Conservation (phyloP, 73 alveolate genomes). For the Paramecium caudatum region DNA sequence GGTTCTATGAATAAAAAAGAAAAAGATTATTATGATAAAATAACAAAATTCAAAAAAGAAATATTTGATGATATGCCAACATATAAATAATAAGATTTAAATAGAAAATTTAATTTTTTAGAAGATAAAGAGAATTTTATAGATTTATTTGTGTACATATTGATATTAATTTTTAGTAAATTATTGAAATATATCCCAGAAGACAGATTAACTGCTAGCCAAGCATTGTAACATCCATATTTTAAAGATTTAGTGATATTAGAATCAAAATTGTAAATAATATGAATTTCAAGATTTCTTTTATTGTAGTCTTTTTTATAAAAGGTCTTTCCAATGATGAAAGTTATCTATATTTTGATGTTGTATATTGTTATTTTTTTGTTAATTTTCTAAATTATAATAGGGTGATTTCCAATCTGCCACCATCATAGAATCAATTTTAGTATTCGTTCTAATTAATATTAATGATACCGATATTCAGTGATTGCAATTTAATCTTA, state of each 20-base stretch:
- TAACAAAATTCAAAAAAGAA: not conserved
- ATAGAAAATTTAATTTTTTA: slow-evolving; percentile 33
- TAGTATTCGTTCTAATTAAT: slow-evolving; percentile 6
- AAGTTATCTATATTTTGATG: not conserved
- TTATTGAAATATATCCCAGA: slow-evolving; percentile 68
- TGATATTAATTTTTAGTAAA: slow-evolving; percentile 38
- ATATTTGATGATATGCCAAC: slow-evolving; percentile 53
- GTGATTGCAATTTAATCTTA: slow-evolving; percentile 18
- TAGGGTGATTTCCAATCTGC: slow-evolving; percentile 55
- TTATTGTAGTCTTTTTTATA: not conserved
- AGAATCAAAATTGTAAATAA: not conserved
- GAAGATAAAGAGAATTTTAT: slow-evolving; percentile 69
- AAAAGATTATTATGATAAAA: slow-evolving; percentile 16
- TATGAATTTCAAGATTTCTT: not conserved
- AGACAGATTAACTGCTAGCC: slow-evolving; percentile 66
- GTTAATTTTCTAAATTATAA: not conserved
- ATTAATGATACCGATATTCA: slow-evolving; percentile 46
- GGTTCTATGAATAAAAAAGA: slow-evolving; percentile 79
- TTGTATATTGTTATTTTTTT: not conserved
- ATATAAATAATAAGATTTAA: slow-evolving; percentile 41
- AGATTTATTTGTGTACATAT: slow-evolving; percentile 30
- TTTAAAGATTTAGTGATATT: slow-evolving; percentile 63
- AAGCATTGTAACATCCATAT: slow-evolving; percentile 73
- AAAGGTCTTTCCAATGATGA: not conserved
- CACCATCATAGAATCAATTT: not conserved